Conservation (phyloP, 2,329 filamentous ascomycete species). For the Cadophora gregata region DNA sequence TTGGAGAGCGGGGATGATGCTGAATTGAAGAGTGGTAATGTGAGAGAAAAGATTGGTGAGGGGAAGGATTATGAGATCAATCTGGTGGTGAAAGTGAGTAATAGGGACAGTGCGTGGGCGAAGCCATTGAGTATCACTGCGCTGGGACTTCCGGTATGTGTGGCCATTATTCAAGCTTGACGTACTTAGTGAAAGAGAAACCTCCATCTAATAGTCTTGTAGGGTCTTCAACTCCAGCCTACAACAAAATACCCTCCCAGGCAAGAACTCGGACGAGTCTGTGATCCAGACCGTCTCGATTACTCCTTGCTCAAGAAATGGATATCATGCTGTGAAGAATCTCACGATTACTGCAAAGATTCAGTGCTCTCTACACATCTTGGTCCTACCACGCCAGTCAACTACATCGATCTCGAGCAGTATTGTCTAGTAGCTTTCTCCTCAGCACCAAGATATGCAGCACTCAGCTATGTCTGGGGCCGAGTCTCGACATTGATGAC, state of each 20-base stretch:
- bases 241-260: conserved; percentile 14
- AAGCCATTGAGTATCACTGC: neutral
- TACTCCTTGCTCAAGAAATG: conserved; percentile 11
- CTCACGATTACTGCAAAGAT: conserved; percentile 8
- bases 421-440: conserved; percentile 13
- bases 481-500: conserved; percentile 15
- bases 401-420: conserved; percentile 12
- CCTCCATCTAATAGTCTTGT: neutral
- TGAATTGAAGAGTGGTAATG: too few relatives aligned
- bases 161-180: too few relatives aligned
- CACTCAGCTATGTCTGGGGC: conserved; percentile 33
- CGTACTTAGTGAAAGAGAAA: neutral
- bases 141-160: neutral
- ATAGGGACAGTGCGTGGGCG: neutral
- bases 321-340: conserved; percentile 13
- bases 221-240: conserved; percentile 6
- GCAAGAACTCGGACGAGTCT: conserved; percentile 5
- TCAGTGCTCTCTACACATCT: neutral
- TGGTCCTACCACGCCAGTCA: conserved; percentile 2
- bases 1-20: neutral
- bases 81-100: neutral
- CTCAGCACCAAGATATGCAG: conserved; percentile 19
- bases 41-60: too few relatives aligned
- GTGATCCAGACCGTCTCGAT: conserved; percentile 11
- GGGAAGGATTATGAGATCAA: neutral